Evolutionary conservation across 768 basidiomycete species (phyloP).

Genomic region (Psilocybe cyanescens): DNA sequence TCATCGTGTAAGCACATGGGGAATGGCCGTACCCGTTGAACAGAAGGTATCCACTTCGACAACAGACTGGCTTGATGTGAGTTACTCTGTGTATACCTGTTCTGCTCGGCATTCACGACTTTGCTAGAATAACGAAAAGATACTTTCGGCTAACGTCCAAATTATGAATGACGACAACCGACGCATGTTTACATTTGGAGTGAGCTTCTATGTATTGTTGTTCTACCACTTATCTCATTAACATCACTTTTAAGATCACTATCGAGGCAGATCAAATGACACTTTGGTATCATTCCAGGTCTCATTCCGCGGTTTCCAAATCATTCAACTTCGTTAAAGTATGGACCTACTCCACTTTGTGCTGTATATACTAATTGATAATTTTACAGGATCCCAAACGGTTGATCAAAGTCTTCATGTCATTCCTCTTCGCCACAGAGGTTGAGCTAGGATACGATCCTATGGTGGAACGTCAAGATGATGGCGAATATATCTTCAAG

Average conservation of each 20-base stretch:
- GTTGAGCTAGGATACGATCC: conserved; percentile 9
- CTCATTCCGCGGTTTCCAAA: neutral
- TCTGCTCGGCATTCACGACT: neutral
- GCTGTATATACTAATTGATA: no score
- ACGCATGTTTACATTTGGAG: neutral
- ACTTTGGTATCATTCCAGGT: neutral
- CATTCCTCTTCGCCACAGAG: neutral
- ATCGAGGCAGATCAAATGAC: neutral
- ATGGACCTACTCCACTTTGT: neutral
- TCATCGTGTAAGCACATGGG: neutral
- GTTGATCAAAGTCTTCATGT: conserved; percentile 1
- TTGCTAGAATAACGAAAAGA: neutral
- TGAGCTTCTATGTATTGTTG: neutral
- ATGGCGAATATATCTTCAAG: conserved; percentile 9
- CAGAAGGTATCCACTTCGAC: neutral
- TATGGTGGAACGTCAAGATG: conserved; percentile 1
- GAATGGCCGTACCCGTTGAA: neutral
- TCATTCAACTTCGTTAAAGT: neutral
- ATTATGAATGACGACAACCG: neutral
- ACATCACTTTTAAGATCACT: neutral
- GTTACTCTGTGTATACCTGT: neutral
- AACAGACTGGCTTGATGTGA: neutral
- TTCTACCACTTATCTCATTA: neutral
- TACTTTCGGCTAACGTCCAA: neutral
- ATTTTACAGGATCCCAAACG: neutral